Evolutionary conservation across 768 basidiomycete genomes (phyloP).

Genomic region (Pleurotus tuoliensis): DNA sequence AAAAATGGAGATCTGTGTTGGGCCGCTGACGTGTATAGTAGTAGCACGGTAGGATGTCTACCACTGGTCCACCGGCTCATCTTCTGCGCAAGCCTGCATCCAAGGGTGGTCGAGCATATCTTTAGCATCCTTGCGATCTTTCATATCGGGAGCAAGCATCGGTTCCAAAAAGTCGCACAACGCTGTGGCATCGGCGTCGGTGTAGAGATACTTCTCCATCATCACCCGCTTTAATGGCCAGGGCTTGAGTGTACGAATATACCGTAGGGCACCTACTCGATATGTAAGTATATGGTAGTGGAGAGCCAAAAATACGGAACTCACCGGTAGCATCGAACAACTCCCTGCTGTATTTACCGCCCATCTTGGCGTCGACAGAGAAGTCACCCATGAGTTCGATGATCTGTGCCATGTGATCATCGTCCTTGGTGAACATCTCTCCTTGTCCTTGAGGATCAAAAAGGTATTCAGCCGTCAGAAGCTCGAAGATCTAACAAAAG

Average conservation of each 20-base stretch:
- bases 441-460: conserved; percentile 87
- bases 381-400: conserved; percentile 88
- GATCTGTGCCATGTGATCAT: conserved; percentile 95
- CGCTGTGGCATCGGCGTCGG: conserved; percentile 48
- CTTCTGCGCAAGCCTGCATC: conserved; percentile 35
- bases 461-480: conserved; percentile 87
- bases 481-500: conserved; percentile 65
- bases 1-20: neutral
- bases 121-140: conserved; percentile 62
- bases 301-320: neutral
- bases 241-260: conserved; percentile 69
- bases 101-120: conserved; percentile 76
- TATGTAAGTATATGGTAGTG: conserved; percentile 7
- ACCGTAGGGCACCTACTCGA: conserved; percentile 57
- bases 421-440: conserved; percentile 84
- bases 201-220: conserved; percentile 83
- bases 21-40: neutral
- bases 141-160: conserved; percentile 72
- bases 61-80: conserved; percentile 9
- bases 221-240: conserved; percentile 85
- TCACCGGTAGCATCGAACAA: conserved; percentile 72
- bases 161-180: conserved; percentile 69
- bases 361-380: conserved; percentile 68
- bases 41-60: neutral
- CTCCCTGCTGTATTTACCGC: conserved; percentile 81